Evolutionary conservation across 306 rosid species (phyloP).

Genomic region (Argentina anserina): DNA sequence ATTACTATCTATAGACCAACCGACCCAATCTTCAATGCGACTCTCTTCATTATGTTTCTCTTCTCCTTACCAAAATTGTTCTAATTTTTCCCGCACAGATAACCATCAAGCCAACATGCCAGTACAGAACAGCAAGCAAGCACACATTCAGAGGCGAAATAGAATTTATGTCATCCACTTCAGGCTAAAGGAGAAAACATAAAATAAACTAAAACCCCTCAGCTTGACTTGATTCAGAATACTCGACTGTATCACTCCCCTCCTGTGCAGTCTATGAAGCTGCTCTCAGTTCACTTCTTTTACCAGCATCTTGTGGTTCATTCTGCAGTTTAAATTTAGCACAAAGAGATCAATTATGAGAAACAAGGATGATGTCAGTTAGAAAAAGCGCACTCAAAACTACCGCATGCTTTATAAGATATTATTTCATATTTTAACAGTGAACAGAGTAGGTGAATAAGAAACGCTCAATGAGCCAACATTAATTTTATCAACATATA

Average conservation of each 20-base stretch:
- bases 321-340: constrained; percentile 38
- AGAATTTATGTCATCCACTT: constrained; percentile 24
- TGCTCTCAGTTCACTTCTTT: constrained; percentile 37
- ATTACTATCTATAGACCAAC: constrained; percentile 15
- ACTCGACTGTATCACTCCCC: constrained; percentile 21
- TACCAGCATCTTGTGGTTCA: constrained; percentile 13
- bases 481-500: background rate
- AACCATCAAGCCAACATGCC: constrained; percentile 22
- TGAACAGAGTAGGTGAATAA: background rate
- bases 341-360: background rate
- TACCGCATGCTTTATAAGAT: background rate
- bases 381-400: background rate
- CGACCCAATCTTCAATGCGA: constrained; percentile 10
- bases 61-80: constrained; percentile 39
- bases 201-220: background rate
- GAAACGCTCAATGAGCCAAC: background rate
- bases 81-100: constrained; percentile 32
- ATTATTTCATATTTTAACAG: background rate
- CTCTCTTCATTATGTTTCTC: background rate
- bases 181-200: constrained; percentile 19
- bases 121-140: constrained; percentile 24
- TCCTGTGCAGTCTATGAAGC: constrained; percentile 41
- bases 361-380: background rate
- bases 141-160: constrained; percentile 27
- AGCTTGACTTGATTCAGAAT: constrained; percentile 36